Percentiles rank a stretch among this genome's conserved stretches.
phyloP scores from a whole-genome alignment of 371 early-diverging fungal species.

The Catenaria anguillulae region DNA sequence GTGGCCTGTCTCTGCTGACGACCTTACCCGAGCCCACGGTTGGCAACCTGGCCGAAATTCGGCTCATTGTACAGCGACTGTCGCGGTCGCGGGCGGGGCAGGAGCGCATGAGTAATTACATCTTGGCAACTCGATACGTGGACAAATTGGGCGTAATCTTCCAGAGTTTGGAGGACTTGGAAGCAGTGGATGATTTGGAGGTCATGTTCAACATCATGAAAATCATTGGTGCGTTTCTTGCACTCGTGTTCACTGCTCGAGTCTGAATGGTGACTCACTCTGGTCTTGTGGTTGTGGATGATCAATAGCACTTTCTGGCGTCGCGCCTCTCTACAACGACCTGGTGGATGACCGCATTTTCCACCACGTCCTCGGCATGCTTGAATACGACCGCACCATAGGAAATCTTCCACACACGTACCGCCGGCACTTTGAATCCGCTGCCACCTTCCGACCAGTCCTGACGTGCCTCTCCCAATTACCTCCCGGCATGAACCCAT shows the following conservation, averaged over 20 bases:
- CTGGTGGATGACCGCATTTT: conserved; percentile 48
- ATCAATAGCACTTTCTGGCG: background rate
- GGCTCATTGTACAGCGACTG: conserved; percentile 28
- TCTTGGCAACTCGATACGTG: conserved; percentile 1
- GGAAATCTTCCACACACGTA: conserved; percentile 50
- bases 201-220: conserved; percentile 51
- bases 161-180: conserved; percentile 69
- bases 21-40: conserved; percentile 36
- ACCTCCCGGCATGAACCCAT: background rate
- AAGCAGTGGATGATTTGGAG: conserved; percentile 52
- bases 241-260: no score
- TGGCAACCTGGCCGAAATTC: conserved; percentile 46
- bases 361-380: conserved; percentile 45
- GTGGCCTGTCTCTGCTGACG: no score
- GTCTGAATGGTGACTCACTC: no score
- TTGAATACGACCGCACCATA: conserved; percentile 71
- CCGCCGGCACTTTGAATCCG: conserved; percentile 42
- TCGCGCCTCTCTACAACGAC: conserved; percentile 26
- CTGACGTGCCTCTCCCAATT: background rate
- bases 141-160: conserved; percentile 52
- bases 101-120: conserved; percentile 14
- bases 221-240: conserved; percentile 46
- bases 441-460: conserved; percentile 49
- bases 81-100: conserved; percentile 14
- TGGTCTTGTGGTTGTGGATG: no score